Percentiles rank a stretch among this genome's conserved stretches.
These are phyloP conservation scores for Sextonia rubra DNA, from an alignment of 164 flowering plant genomes.

Conservation along the genomic window DNA sequence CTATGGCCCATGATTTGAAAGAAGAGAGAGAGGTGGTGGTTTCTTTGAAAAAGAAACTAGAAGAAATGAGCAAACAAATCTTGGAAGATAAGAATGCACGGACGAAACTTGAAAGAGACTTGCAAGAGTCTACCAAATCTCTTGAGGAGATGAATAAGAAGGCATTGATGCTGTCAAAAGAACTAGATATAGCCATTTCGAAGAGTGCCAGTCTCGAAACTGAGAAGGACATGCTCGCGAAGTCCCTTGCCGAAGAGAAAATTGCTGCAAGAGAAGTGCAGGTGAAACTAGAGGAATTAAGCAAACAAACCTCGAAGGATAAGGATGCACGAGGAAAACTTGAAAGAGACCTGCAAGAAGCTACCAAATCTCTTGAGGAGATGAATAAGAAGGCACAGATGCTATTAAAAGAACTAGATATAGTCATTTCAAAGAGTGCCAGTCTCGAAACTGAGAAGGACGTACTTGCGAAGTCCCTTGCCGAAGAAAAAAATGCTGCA, in stretches of 20 bases:
- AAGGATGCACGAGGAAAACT: no score
- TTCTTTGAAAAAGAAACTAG: slow-evolving; percentile 47
- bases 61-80: slow-evolving; percentile 49
- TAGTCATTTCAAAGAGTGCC: no score
- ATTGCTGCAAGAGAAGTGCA: slow-evolving; percentile 40
- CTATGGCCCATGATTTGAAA: slow-evolving; percentile 34
- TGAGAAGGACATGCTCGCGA: slow-evolving; percentile 51
- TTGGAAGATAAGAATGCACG: slow-evolving; percentile 52
- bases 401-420: no score
- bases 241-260: slow-evolving; percentile 55
- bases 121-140: slow-evolving; percentile 70
- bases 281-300: no score
- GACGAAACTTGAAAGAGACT: slow-evolving; percentile 47
- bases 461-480: no score
- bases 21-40: slow-evolving; percentile 52
- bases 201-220: slow-evolving; percentile 46
- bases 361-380: no score
- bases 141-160: slow-evolving; percentile 72
- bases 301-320: no score
- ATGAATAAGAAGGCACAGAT: no score
- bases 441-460: no score
- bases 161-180: slow-evolving; percentile 45
- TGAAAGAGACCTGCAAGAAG: no score
- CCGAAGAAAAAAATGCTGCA: no score
- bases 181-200: slow-evolving; percentile 48